Evolutionary conservation across 495 filamentous ascomycete genomes (phyloP).

Genomic region (Penicillium angulare): DNA sequence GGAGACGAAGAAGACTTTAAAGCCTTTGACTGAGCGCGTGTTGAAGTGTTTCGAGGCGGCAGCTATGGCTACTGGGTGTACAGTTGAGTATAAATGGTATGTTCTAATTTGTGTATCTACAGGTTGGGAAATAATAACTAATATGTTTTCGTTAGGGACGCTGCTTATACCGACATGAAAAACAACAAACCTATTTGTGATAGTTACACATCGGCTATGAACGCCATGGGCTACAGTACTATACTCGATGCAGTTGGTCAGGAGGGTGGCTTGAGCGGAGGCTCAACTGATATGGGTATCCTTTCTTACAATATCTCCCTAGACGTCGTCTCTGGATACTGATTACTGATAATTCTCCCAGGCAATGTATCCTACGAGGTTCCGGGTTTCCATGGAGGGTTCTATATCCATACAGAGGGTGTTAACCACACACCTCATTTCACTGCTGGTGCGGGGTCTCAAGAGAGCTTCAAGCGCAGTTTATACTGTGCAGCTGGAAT

Average conservation of each 20-base stretch:
- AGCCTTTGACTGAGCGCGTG: conserved; percentile 48
- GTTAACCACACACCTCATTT: conserved; percentile 58
- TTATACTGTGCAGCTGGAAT: conserved; percentile 55
- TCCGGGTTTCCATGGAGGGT: conserved; percentile 57
- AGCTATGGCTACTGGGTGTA: conserved; percentile 54
- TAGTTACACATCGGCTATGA: conserved; percentile 51
- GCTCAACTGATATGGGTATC: conserved; percentile 40
- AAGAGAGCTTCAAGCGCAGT: conserved; percentile 44
- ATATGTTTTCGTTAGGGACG: conserved; percentile 27
- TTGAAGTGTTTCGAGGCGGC: conserved; percentile 57
- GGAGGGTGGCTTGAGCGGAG: conserved; percentile 21
- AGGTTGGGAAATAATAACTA: neutral
- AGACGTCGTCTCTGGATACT: neutral
- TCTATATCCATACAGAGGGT: conserved; percentile 48
- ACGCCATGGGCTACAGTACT: conserved; percentile 37
- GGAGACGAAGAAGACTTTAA: conserved; percentile 38
- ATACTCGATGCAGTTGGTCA: conserved; percentile 43
- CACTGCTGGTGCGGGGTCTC: conserved; percentile 48
- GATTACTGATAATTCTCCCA: conserved; percentile 19
- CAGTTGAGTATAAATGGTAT: conserved; percentile 42
- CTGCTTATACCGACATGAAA: conserved; percentile 54
- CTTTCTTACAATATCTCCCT: neutral
- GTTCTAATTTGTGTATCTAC: neutral
- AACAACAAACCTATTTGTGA: conserved; percentile 48
- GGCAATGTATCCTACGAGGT: conserved; percentile 57